Evolutionary conservation across 192 early-diverging fungal species (phyloP).

Genomic region (Gaertneriomyces semiglobifer): DNA sequence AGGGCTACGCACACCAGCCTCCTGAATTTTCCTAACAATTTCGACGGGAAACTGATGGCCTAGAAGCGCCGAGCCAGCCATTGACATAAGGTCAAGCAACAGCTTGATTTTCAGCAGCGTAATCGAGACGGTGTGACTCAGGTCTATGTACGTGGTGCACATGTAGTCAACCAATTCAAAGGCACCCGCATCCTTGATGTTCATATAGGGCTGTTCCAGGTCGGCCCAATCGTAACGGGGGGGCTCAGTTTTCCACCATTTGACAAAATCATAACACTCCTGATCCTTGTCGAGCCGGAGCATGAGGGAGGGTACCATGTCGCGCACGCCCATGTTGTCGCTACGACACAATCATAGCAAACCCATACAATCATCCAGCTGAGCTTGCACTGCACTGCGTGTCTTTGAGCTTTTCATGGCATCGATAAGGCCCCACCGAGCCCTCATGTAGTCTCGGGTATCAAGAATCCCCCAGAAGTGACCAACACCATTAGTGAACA

Average conservation of each 20-base stretch:
- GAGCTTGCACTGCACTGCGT: background rate
- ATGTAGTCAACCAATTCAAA: background rate
- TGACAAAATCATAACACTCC: conserved; percentile 15
- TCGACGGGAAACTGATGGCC: no score
- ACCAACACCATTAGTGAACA: background rate
- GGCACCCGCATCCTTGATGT: background rate
- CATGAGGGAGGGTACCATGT: background rate
- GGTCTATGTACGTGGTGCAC: background rate
- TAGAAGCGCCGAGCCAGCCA: no score
- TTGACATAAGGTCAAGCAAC: background rate
- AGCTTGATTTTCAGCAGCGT: conserved; percentile 4
- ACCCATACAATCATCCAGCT: background rate
- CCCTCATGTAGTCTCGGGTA: background rate
- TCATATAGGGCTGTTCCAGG: background rate
- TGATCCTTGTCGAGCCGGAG: conserved; percentile 14
- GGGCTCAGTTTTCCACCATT: conserved; percentile 3
- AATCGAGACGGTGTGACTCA: background rate
- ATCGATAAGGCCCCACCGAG: background rate
- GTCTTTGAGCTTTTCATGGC: background rate
- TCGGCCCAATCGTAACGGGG: conserved; percentile 5
- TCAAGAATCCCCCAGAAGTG: background rate
- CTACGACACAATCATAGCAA: background rate
- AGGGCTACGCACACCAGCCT: no score
- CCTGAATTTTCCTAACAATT: no score
- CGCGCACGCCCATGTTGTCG: conserved; percentile 11